Conservation (phyloP, 2,329 filamentous ascomycete genomes). For the Botryotinia globosa region DNA sequence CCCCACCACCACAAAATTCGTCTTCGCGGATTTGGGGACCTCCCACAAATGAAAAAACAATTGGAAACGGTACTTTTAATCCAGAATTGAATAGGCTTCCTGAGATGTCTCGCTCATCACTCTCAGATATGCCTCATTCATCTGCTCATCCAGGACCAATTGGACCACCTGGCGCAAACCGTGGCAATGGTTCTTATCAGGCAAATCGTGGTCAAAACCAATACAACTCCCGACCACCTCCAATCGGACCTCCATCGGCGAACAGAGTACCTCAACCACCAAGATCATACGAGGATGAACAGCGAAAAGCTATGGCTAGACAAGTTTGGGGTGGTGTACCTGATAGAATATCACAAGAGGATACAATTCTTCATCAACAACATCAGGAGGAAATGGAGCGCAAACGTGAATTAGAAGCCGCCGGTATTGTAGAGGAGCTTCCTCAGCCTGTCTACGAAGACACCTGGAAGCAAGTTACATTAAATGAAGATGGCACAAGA, state of each 20-base stretch:
- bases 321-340: constrained; percentile 31
- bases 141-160: constrained; percentile 38
- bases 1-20: constrained; percentile 42
- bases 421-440: constrained; percentile 28
- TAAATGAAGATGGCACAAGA: constrained; percentile 37
- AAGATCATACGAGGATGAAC: constrained; percentile 26
- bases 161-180: constrained; percentile 36
- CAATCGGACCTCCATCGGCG: constrained; percentile 30
- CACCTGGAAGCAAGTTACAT: constrained; percentile 35
- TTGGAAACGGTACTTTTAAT: constrained; percentile 76
- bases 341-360: constrained; percentile 32
- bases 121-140: constrained; percentile 30
- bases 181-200: constrained; percentile 32
- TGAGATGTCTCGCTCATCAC: constrained; percentile 33
- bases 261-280: constrained; percentile 29
- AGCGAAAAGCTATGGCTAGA: constrained; percentile 22
- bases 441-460: constrained; percentile 33
- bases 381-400: constrained; percentile 30
- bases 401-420: constrained; percentile 30
- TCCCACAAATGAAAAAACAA: constrained; percentile 63
- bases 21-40: constrained; percentile 66
- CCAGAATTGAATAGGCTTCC: constrained; percentile 52
- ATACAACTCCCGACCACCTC: constrained; percentile 38
- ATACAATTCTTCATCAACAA: constrained; percentile 27
- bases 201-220: constrained; percentile 35